A percentile compares a stretch with the other conserved stretches of the same genome.
These are phyloP conservation scores for Suillus subluteus DNA, from an alignment of 768 basidiomycete species.

Conservation along the genomic window DNA sequence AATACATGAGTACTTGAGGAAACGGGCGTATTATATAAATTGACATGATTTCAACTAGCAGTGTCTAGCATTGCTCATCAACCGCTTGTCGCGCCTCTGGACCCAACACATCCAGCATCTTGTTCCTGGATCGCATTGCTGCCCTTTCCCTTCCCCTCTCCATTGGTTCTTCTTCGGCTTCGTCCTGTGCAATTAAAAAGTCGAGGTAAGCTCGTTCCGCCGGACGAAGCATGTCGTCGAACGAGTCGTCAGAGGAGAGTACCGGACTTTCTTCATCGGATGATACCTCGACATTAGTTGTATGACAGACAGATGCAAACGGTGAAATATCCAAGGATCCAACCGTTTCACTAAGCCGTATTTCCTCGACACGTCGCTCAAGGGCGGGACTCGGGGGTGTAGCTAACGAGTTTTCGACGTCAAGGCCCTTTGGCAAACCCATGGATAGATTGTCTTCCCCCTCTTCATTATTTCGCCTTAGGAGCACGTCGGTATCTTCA, in stretches of 20 bases:
- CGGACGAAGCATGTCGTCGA: not conserved
- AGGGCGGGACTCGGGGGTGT: too few relatives aligned
- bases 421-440: too few relatives aligned
- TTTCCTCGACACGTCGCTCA: constrained; percentile 17
- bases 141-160: too few relatives aligned
- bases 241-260: not conserved
- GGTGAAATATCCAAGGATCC: constrained; percentile 3
- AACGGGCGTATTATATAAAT: too few relatives aligned
- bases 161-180: too few relatives aligned
- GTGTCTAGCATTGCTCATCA: constrained; percentile 3
- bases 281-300: not conserved
- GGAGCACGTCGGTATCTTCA: too few relatives aligned
- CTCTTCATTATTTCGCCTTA: too few relatives aligned
- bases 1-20: too few relatives aligned
- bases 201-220: too few relatives aligned
- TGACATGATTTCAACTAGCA: not conserved
- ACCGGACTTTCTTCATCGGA: not conserved
- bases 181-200: too few relatives aligned
- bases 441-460: too few relatives aligned
- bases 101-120: constrained; percentile 17
- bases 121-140: constrained; percentile 16
- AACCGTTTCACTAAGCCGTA: not conserved
- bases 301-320: not conserved
- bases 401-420: too few relatives aligned
- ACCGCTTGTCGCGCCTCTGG: constrained; percentile 12